Base-by-base conservation (phyloP, 164 flowering plant species). In the Stephania cephalantha region DNA sequence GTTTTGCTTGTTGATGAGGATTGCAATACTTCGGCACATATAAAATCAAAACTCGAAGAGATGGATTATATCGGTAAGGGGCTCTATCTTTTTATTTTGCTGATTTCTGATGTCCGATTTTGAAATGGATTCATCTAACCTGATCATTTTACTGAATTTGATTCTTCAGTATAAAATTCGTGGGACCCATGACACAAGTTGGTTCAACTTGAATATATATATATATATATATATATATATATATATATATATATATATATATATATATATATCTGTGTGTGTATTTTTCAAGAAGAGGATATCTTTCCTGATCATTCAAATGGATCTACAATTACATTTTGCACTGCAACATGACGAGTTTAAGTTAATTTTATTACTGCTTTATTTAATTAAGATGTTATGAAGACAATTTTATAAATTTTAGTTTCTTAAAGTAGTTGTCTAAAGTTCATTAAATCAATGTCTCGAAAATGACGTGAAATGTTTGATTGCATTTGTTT, bases 51-150 rank as follows among this genome's bases (percentile, higher is more conserved):
- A 85, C 95, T 94, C 58, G 89, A 90, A 78, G 85, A 84, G 53
- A 90, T 94, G 98, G 95, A 94, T 46, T 91, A 91, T 81, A 79
- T 86, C 72, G 98, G 98, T 94, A 71, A 81, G 90, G 71, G 20
- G 68, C 68, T 31, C 22, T 71, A 46, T 5, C 9, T 30, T 71
- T 66, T 53, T 31, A 53, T 5, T 53, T 17, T 22, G 48, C 18
- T 29, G 9, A 18, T 72, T n/a, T 50, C 17, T 9, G 15, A 50
- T 50, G 55, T 9, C 55, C 9, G 53, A 9, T 10, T 50, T 15
- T 10, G 55, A 50, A 7, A 8, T 50, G 9, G 12, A 11, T 50
- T 3, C 0, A 10, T 9, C 12, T 50, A 50, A 15, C 22, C 31
- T n/a, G 48, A 10, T 13, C 64, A 53, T 71, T 71, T 29, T 35